Conservation (phyloP, 2,329 filamentous ascomycete genomes). For the Hypoxylon sp. region DNA sequence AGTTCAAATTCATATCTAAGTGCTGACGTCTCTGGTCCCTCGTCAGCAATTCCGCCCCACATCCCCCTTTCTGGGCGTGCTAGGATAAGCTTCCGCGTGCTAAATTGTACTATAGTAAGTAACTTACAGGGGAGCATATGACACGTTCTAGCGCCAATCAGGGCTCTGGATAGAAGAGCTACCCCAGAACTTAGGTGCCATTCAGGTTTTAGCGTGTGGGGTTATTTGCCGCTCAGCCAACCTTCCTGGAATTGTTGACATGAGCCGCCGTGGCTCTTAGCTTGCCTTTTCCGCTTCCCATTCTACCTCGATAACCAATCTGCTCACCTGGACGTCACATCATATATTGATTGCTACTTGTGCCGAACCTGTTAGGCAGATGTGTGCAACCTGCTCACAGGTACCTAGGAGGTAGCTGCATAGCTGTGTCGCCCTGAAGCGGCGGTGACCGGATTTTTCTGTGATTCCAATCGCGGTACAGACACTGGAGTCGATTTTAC, state of each 20-base stretch:
- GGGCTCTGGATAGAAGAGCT: slow-evolving; percentile 16
- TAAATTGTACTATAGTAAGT: slow-evolving; percentile 22
- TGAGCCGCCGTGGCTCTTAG: slow-evolving; percentile 19
- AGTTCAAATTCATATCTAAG: not conserved
- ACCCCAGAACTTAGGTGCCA: slow-evolving; percentile 27
- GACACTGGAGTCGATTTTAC: slow-evolving; percentile 12
- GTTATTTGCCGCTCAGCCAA: slow-evolving; percentile 26
- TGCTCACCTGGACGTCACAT: slow-evolving; percentile 28
- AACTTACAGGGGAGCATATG: not conserved
- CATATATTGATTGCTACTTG: slow-evolving; percentile 22
- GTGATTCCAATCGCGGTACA: slow-evolving; percentile 11
- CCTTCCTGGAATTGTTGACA: slow-evolving; percentile 1
- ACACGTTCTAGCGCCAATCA: slow-evolving; percentile 25
- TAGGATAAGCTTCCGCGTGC: slow-evolving; percentile 32
- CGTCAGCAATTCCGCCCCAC: slow-evolving; percentile 30
- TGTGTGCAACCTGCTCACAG: slow-evolving; percentile 23
- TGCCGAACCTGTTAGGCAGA: slow-evolving; percentile 7
- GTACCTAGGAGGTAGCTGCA: slow-evolving; percentile 16
- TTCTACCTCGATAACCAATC: slow-evolving; percentile 4
- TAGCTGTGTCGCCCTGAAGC: slow-evolving; percentile 18
- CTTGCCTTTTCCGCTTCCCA: slow-evolving; percentile 13
- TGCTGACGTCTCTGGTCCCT: not conserved
- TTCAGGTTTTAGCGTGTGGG: slow-evolving; percentile 21
- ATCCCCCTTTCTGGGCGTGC: slow-evolving; percentile 28
- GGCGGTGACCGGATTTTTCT: slow-evolving; percentile 2